Evolutionary conservation across 768 basidiomycete genomes (phyloP), one percentile per base, ranked within the genome.

Genomic region (Kwoniella bestiolae): DNA sequence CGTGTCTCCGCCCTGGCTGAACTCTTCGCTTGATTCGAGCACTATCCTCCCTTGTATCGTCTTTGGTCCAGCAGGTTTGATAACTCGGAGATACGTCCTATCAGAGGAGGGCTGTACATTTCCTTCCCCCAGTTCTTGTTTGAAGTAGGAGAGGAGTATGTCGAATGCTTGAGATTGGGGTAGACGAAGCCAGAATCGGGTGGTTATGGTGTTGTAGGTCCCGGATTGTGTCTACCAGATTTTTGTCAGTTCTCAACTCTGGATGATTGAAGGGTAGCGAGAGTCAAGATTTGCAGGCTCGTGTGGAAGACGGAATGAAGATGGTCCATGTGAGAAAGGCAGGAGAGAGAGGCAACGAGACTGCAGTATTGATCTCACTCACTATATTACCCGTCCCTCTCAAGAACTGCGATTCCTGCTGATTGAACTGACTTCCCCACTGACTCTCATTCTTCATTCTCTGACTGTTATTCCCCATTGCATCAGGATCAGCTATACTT

Each of bases 401-500:
- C 72, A 81, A 69, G 69, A 81, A 81, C 41, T 79, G 78, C 29
- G 72, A 74, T 63, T 78, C 78, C 35, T 73, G 73, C 45, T 70
- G 75, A 62, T 68, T 76, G 28, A 76, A 53, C 55, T 73, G 71
- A 71, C 67, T 69, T 11, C 56, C 69, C 73, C 70, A 75, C 66
- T 76, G 73, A 63, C 67, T 70, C 45, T 71, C 73, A 32, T 46
- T 64, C 32, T 63, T 45, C 51, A 70, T 57, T 35, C 71, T 67
- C 46, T 69, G 71, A 21, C 74, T 73, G 47, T 14, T 14, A 18
- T 11, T 3, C 18, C 46, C 50, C 18, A 21, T 8, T n/a, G 32
- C 29, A 25, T 29, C 46, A 26, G 25, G 8, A 12, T 6, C 14
- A 51, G n/a, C n/a, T n/a, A n/a, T n/a, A n/a, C n/a, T n/a, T n/a